Conservation (phyloP, 139 green algal genomes). For the Volvox africanus region DNA sequence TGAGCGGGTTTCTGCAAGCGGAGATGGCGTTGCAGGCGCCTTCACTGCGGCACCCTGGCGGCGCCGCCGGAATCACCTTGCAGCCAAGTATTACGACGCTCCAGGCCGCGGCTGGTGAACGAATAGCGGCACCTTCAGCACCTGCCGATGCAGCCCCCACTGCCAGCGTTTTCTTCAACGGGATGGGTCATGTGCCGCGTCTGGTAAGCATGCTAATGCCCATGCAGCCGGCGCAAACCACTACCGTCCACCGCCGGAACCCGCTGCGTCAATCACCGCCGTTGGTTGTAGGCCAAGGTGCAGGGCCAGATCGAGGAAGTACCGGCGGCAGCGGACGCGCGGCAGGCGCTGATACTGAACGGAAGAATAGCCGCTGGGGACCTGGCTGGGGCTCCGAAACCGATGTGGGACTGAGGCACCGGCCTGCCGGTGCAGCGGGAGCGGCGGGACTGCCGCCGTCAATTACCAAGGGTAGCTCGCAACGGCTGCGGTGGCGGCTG, state of each 20-base stretch:
- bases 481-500: not conserved
- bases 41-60: not conserved
- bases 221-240: slow-evolving; percentile 13
- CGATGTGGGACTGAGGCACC: too few relatives aligned
- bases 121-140: not conserved
- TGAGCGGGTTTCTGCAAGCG: not conserved
- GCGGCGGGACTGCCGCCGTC: too few relatives aligned
- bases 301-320: too few relatives aligned
- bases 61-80: not conserved
- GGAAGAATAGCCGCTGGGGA: not conserved
- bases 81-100: not conserved
- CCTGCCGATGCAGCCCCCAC: not conserved
- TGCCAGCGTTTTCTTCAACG: not conserved
- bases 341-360: not conserved
- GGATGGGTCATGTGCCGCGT: not conserved
- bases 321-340: too few relatives aligned
- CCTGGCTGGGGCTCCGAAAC: not conserved
- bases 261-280: too few relatives aligned
- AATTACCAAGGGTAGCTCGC: not conserved
- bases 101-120: not conserved
- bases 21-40: not conserved
- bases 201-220: slow-evolving; percentile 38
- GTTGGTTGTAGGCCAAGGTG: too few relatives aligned
- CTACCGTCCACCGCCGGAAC: not conserved
- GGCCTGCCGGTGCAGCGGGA: too few relatives aligned